Base-by-base conservation (phyloP, 495 filamentous ascomycete genomes). In the Lasiosphaeria ovina region DNA sequence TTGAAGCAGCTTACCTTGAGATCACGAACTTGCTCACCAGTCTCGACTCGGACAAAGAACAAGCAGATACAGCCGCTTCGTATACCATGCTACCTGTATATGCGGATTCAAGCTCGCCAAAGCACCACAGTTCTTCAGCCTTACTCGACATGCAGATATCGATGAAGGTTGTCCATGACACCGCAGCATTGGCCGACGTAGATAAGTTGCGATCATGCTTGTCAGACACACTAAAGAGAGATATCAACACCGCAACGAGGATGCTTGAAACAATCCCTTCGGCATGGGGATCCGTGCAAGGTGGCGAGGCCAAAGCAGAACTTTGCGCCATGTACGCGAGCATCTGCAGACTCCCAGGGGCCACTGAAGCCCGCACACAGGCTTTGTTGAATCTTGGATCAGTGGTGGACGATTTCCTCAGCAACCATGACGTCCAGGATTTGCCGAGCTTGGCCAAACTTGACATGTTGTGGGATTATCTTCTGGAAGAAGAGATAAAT, bases 1-100 rank as follows among this genome's bases (percentile, higher is more conserved):
- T 73, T 12, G 64, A 70, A 45, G 72, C 76, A 4, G 76, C 74
- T 0, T 76, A 72, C 34, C 69, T 79, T 0, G 79, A 79, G 47
- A 66, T 79, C 8, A 38, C 75, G 9, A 76, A 74, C 57, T 64
- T 77, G 5, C 49, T 79, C 35, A 47, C 64, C 10, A 47, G 36
- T n/a, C 57, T 64, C 34, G 48, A 51, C 14, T 60, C 51, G 12
- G 17, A 51, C 32, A 54, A 55, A 10, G 54, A 55, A 12, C 50
- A 34, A 9, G 32, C 42, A 17, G 17, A 51, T 24, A 24, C 0
- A 17, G 31, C 33, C 6, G 44, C 10, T 12, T n/a, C 44, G 0
- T 24, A 32, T 40, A 6, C 38, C 3, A 17, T 7, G 3, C 0
- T 14, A 6, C 16, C 55, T 8, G 48, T 14, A 11, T 6, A 57